Evolutionary conservation across 2,329 filamentous ascomycete genomes (phyloP), one percentile per base, ranked within the genome.

Genomic region (Rhinocladiella mackenziei): DNA sequence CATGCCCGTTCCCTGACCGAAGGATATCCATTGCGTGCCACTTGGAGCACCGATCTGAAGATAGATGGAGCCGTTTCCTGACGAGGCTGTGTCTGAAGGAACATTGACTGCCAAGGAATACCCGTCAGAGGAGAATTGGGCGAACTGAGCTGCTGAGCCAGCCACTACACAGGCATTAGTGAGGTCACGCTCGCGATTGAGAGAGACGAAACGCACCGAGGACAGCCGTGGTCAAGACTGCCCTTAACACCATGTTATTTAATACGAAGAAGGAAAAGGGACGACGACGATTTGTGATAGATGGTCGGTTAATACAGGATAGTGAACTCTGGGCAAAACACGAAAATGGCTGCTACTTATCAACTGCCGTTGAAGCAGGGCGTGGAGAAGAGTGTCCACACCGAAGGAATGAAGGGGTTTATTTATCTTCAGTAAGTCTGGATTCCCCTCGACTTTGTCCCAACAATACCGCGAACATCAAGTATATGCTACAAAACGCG

Each of bases 1-100:
- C 78, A 81, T 81, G 14, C 59, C 51, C 2, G 54, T 63, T 18
- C 78, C 78, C 57, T 80, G 75, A 5, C 76, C 78, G 3, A 81
- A 59, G 3, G 68, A 73, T 23, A 78, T 68, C 73, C 74, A 81
- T 61, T 71, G 60, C 56, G 76, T 70, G 4, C 59, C 66, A 29
- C 67, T 69, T 2, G 78, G 76, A 2, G 73, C 74, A 33, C 68
- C 71, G 37, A 81, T 67, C 46, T 78, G 75, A 56, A 81, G 73
- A 61, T 71, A 81, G 39, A 81, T 73, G 48, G 78, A 73, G 15
- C 77, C 76, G 23, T 55, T 65, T 9, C 71, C 72, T 14, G 69
- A 71, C 2, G 65, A 68, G 1, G 71, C 71, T 3, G 76, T 78
- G 19, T 63, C 59, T 17, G 70, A 60, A 2, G 78, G 77, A 5